Evolutionary conservation across 768 basidiomycete genomes (phyloP), one percentile per base, ranked within the genome.

Genomic region (Imleria badia): DNA sequence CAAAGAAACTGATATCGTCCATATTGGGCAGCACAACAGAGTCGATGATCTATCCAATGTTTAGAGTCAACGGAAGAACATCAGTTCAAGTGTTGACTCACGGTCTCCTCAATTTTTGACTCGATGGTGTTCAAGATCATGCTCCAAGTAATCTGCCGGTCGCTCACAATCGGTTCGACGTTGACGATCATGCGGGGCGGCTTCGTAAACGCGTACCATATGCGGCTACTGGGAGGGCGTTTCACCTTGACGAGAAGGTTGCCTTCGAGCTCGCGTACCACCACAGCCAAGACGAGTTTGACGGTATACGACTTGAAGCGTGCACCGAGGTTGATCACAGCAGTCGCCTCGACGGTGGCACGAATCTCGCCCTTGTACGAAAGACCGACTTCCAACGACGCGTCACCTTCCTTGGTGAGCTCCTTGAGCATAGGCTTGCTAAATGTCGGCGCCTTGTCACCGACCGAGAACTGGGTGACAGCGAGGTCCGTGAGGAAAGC

Each of bases 351-450:
- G 26, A 97, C 82, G 6, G 91, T 97, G 52, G 97, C 88, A 15
- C 94, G 82, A 23, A 98, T 75, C 66, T 93, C 92, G 44, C 94
- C 94, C 67, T 89, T 87, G 77, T 90, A 95, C 13, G 77, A 78
- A 23, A 96, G 72, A 58, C 89, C 87, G 7, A 95, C 82, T 65
- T 98, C 96, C 65, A 98, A 76, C 6, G 91, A 81, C 1, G 94
- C 93, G 60, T 96, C 91, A 17, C 97, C 97, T 52, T 97, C 94
- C 60, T 87, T 86, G 2, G 94, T 96, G 51, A 98, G 84, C 64
- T 98, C 94, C 74, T 98, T 98, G 51, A 99, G 78, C 96, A 98
- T 98, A 4, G 97, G 97, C 60, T 95, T 96, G 78, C 89, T 92
- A 58, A 98, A 80, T 59, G 89, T 89, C 3, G 95, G 93, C 0